A percentile compares a stretch with the other conserved stretches of the same genome.
These are phyloP conservation scores for Fusarium sp. DNA, from an alignment of 2,329 filamentous ascomycete species.

Conservation along the genomic window DNA sequence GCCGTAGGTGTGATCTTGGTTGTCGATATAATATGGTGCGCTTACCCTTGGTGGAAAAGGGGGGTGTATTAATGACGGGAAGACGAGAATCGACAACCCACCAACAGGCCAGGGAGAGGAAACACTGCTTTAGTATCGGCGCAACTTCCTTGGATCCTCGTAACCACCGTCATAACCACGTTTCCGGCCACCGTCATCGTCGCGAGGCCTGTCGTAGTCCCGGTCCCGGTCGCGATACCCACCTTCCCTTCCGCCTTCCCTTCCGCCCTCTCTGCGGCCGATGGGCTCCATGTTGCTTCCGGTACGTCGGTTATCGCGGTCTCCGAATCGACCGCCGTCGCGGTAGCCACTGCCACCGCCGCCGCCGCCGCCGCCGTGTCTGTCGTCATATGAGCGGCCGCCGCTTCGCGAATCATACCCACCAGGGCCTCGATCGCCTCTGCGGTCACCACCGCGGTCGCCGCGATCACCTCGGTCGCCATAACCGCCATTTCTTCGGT, in stretches of 20 bases:
- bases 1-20: not conserved
- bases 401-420: slow-evolving; percentile 63
- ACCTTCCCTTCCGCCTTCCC: slow-evolving; percentile 58
- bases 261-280: slow-evolving; percentile 61
- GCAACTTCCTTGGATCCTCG: slow-evolving; percentile 76
- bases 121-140: slow-evolving; percentile 60
- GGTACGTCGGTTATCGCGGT: slow-evolving; percentile 62
- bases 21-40: slow-evolving; percentile 17
- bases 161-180: slow-evolving; percentile 79
- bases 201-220: slow-evolving; percentile 63
- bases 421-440: slow-evolving; percentile 62
- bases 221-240: slow-evolving; percentile 61
- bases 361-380: slow-evolving; percentile 54
- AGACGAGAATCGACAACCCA: slow-evolving; percentile 39
- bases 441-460: slow-evolving; percentile 61
- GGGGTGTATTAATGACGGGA: slow-evolving; percentile 32
- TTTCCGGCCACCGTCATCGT: slow-evolving; percentile 66
- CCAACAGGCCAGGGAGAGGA: slow-evolving; percentile 28
- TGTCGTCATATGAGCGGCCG: slow-evolving; percentile 68
- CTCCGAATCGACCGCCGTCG: slow-evolving; percentile 48
- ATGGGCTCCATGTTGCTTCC: slow-evolving; percentile 88
- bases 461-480: slow-evolving; percentile 53
- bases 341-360: slow-evolving; percentile 58
- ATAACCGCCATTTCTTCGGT: slow-evolving; percentile 56
- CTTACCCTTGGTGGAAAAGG: slow-evolving; percentile 40